A percentile compares a stretch with the other conserved stretches of the same genome.
These are phyloP conservation scores for Yamadazyma friedrichii DNA, from an alignment of 1,139 yeast genomes.

Conservation along the genomic window DNA sequence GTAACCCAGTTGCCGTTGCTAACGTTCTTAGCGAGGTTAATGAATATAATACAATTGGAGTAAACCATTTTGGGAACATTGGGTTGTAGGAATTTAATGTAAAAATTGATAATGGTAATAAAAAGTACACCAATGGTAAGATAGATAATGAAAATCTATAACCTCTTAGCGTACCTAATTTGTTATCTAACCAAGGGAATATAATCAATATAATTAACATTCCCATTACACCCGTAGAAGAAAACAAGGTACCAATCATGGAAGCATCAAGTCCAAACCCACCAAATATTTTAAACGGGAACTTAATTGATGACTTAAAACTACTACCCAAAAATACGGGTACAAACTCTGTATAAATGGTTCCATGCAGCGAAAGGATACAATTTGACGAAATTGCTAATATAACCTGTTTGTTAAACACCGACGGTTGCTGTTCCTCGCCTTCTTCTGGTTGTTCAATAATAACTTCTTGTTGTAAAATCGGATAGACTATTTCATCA, in stretches of 20 bases:
- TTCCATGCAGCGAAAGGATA: constrained; percentile 35
- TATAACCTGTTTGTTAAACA: constrained; percentile 14
- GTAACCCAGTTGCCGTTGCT: constrained; percentile 21
- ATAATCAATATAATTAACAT: constrained; percentile 48
- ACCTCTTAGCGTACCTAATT: constrained; percentile 44
- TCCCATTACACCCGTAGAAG: constrained; percentile 57
- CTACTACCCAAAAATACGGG: constrained; percentile 57
- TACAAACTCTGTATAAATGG: constrained; percentile 54
- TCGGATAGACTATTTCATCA: neutral
- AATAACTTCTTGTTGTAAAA: neutral
- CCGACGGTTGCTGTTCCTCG: constrained; percentile 3
- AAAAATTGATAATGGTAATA: constrained; percentile 52
- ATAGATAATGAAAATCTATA: constrained; percentile 40
- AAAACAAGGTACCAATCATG: constrained; percentile 52
- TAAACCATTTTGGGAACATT: constrained; percentile 24
- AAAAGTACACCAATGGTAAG: constrained; percentile 48
- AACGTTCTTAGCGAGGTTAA: constrained; percentile 34
- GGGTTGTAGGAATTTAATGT: constrained; percentile 30
- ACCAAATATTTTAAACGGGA: constrained; percentile 30
- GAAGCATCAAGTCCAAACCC: constrained; percentile 34
- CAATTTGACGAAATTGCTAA: constrained; percentile 13
- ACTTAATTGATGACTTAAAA: constrained; percentile 27
- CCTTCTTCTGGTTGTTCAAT: constrained; percentile 5
- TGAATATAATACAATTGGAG: constrained; percentile 22
- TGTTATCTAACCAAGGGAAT: constrained; percentile 55